phyloP scores from a whole-genome alignment of 805 yeast genomes.

The Candida maltosa region DNA sequence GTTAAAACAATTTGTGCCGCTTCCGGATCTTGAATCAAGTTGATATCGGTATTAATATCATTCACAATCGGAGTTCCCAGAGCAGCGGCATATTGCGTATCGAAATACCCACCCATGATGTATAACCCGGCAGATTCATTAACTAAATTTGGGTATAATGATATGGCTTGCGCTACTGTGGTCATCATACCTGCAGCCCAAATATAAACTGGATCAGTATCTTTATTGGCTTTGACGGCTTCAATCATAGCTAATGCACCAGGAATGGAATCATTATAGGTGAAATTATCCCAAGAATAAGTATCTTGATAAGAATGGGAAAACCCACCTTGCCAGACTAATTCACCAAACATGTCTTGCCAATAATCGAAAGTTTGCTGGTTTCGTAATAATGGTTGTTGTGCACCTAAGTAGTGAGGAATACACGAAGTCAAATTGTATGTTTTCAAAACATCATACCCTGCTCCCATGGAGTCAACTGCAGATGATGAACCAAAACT shows the following conservation, averaged over 20 bases:
- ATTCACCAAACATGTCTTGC: conserved; percentile 34
- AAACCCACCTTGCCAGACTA: conserved; percentile 43
- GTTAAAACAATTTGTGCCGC: conserved; percentile 43
- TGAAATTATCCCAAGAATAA: conserved; percentile 28
- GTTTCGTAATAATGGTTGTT: conserved; percentile 34
- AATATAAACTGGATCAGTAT: conserved; percentile 28
- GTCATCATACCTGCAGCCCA: conserved; percentile 43
- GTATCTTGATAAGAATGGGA: conserved; percentile 26
- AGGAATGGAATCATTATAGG: conserved; percentile 23
- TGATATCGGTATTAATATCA: conserved; percentile 42
- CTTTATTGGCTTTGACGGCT: conserved; percentile 36
- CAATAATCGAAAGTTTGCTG: conserved; percentile 37
- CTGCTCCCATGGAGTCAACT: conserved; percentile 37
- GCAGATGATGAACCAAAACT: conserved; percentile 37
- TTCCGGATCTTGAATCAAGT: conserved; percentile 43
- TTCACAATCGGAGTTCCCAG: conserved; percentile 17
- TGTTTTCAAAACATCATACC: conserved; percentile 21
- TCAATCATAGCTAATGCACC: conserved; percentile 40
- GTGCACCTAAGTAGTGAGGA: conserved; percentile 36
- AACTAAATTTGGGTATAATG: conserved; percentile 35
- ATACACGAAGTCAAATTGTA: conserved; percentile 35
- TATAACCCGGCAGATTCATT: conserved; percentile 37
- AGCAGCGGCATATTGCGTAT: conserved; percentile 36
- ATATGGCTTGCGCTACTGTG: conserved; percentile 43
- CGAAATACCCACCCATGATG: conserved; percentile 45